These are phyloP conservation scores for Penstemon newberryi DNA, from an alignment of 257 asterid genomes.

Conservation along the genomic window DNA sequence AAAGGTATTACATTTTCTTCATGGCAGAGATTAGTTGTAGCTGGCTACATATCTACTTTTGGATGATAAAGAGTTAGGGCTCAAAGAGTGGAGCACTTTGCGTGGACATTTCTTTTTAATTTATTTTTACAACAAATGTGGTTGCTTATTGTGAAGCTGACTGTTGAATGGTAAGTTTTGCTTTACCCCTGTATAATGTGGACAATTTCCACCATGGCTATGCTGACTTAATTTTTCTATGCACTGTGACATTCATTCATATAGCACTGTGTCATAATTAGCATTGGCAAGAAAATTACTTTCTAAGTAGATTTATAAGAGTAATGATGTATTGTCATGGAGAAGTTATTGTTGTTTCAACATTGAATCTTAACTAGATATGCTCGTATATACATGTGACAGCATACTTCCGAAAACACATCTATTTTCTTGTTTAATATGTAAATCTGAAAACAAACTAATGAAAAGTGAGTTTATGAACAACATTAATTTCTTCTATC, in stretches of 20 bases:
- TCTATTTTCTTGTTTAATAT: neutral
- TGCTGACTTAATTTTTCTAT: too few species aligned
- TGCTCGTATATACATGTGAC: neutral
- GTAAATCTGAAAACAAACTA: neutral
- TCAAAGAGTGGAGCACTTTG: too few species aligned
- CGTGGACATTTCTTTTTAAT: too few species aligned
- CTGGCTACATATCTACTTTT: neutral
- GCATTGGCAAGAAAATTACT: slow-evolving; percentile 19
- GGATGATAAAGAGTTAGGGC: too few species aligned
- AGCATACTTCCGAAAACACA: neutral
- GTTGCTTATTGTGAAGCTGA: too few species aligned
- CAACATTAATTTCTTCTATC: too few species aligned
- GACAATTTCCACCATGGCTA: too few species aligned
- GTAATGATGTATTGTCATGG: slow-evolving; percentile 28
- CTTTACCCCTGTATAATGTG: too few species aligned
- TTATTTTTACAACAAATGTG: too few species aligned
- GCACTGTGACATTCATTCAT: too few species aligned
- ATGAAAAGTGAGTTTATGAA: neutral
- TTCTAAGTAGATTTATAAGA: slow-evolving; percentile 14
- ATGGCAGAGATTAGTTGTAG: neutral
- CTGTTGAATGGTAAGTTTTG: too few species aligned
- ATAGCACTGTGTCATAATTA: neutral
- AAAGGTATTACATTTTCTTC: slow-evolving; percentile 45
- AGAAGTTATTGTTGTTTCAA: neutral
- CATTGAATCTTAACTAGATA: too few species aligned